A percentile compares a stretch with the other conserved stretches of the same genome.
These are phyloP conservation scores for Didymosphaeria variabile DNA, from an alignment of 2,329 filamentous ascomycete species.

Conservation along the genomic window DNA sequence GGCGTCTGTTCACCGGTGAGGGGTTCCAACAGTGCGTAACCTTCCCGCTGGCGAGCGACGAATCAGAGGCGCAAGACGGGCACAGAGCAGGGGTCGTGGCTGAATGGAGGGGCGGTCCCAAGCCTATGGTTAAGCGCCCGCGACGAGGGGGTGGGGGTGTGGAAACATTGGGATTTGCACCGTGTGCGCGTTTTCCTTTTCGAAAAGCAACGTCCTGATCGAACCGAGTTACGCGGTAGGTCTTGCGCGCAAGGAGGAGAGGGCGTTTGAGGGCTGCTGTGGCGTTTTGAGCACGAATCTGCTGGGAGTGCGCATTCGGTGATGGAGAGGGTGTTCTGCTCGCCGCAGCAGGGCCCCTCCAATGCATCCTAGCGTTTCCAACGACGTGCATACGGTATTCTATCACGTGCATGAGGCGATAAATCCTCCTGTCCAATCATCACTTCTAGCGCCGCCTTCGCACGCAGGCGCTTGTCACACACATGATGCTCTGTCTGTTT, in stretches of 20 bases:
- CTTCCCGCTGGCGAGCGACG: constrained; percentile 32
- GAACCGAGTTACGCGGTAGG: too few relatives aligned
- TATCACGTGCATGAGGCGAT: constrained; percentile 6
- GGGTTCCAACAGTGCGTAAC: constrained; percentile 31
- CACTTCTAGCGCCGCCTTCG: not conserved
- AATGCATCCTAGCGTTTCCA: not conserved
- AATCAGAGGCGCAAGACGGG: constrained; percentile 25
- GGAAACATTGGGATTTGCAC: not conserved
- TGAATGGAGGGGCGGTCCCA: constrained; percentile 21
- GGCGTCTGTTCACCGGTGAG: constrained; percentile 5
- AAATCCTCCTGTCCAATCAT: constrained; percentile 15
- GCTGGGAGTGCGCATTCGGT: too few relatives aligned
- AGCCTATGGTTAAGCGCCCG: constrained; percentile 33
- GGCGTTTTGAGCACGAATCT: too few relatives aligned
- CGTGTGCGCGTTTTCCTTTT: too few relatives aligned
- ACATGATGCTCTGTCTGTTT: not conserved
- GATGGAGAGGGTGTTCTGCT: too few relatives aligned
- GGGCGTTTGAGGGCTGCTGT: not conserved
- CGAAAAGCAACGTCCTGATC: too few relatives aligned
- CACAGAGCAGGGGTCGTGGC: constrained; percentile 22
- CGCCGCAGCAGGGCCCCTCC: not conserved
- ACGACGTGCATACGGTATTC: constrained; percentile 9
- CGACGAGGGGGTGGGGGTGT: not conserved
- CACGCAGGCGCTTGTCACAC: constrained; percentile 5
- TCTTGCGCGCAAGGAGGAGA: not conserved